Conservation (phyloP, 768 basidiomycete genomes). For the Boletus reticuloceps region DNA sequence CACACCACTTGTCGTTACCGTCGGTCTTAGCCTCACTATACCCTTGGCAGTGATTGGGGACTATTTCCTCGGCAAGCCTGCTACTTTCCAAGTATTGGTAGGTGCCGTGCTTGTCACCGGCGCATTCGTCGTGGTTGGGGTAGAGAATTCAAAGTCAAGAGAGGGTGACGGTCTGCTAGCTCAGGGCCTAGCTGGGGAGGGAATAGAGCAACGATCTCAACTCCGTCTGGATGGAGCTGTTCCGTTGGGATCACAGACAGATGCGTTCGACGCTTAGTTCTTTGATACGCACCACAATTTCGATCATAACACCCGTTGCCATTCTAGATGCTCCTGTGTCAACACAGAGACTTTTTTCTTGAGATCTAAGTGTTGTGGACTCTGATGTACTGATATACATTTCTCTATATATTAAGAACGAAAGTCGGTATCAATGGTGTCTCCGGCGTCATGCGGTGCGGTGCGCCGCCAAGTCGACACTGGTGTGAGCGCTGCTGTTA, state of each 20-base stretch:
- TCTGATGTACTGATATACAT: too few species aligned
- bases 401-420: too few species aligned
- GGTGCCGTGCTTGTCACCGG: constrained; percentile 77
- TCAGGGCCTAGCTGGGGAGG: constrained; percentile 3
- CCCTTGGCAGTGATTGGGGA: constrained; percentile 89
- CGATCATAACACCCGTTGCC: not conserved
- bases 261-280: not conserved
- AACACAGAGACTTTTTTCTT: not conserved
- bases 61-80: constrained; percentile 56
- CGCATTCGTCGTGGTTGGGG: constrained; percentile 74
- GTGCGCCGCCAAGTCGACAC: too few species aligned
- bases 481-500: too few species aligned
- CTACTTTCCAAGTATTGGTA: constrained; percentile 56
- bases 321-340: too few species aligned
- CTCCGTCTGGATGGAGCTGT: constrained; percentile 6
- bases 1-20: constrained; percentile 88
- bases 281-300: not conserved
- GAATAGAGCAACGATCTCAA: not conserved
- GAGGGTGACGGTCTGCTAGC: constrained; percentile 21
- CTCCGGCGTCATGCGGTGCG: too few species aligned
- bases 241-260: constrained; percentile 5
- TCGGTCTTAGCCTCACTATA: constrained; percentile 92
- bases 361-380: too few species aligned
- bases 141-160: constrained; percentile 47
- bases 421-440: too few species aligned